Percentiles rank a stretch among this genome's conserved stretches.
These are phyloP conservation scores for Aspergillus ellipticus DNA, from an alignment of 495 filamentous ascomycete genomes.

Conservation along the genomic window DNA sequence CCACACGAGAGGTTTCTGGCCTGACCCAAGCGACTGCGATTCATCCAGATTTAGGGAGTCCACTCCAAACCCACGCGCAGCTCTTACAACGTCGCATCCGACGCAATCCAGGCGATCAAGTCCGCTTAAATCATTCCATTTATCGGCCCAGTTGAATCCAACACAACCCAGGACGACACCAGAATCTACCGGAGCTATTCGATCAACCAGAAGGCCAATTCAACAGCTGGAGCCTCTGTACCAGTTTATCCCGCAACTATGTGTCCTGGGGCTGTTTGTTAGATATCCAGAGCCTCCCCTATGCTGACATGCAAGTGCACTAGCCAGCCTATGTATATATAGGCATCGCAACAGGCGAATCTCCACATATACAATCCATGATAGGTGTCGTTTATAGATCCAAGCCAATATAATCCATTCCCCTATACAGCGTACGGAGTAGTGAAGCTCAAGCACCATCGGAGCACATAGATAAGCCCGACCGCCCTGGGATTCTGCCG, in stretches of 20 bases:
- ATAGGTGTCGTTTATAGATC: not conserved
- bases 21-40: not conserved
- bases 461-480: conserved; percentile 9
- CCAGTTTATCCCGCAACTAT: no score
- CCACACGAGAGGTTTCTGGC: not conserved
- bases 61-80: not conserved
- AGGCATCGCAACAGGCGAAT: no score
- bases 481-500: conserved; percentile 16
- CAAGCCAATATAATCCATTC: not conserved
- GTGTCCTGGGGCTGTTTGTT: no score
- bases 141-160: not conserved
- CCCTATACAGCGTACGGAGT: no score
- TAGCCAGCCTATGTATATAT: no score
- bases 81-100: not conserved
- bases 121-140: not conserved
- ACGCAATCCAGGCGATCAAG: not conserved
- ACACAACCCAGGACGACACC: not conserved
- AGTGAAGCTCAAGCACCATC: not conserved
- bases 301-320: no score
- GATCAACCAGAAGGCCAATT: no score
- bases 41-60: not conserved
- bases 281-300: no score
- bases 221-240: no score
- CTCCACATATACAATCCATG: not conserved
- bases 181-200: not conserved